Base-by-base conservation (phyloP, 2,329 filamentous ascomycete species). In the Dactylonectria estremocensis region DNA sequence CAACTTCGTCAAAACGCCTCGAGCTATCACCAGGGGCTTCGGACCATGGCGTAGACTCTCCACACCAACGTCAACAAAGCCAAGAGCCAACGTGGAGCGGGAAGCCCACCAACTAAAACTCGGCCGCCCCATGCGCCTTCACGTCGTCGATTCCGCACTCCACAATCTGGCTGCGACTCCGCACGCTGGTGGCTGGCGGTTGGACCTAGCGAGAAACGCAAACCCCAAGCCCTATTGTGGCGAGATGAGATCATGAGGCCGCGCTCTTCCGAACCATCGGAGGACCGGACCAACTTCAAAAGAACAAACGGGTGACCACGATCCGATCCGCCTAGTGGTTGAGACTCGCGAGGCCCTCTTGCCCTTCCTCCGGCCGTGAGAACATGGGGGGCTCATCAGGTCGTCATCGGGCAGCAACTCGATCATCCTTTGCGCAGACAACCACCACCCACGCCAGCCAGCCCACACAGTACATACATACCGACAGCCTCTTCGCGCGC, bases 381-480 rank as follows among this genome's bases (percentile, higher is more conserved):
- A 68, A 68, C 62, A 64, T 62, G 49, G 67, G 55, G 66, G 57
- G 50, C 64, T 58, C 60, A 70, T 76, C 63, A 70, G 75, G 75
- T 77, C 64, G 75, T 74, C 71, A 76, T 77, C 66, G 72, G 75
- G 75, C 75, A 77, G 62, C 75, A 74, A 77, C 66, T 72, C 67
- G 62, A 68, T 69, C 71, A 67, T 68, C 61, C 66, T 73, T 7
- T 33, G 43, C 58, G 40, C 49, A 64, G 57, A 52, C 57, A 35
- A 56, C 57, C 48, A 57, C 59, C 59, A 62, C 59, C 37, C 35
- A 57, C 33, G 50, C 50, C 40, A 43, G 40, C 48, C 40, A 50
- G 37, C 37, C 45, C n/a, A 55, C 24, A n/a, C 45, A 37, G 35
- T 16, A 22, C 54, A 43, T 31, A 59, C 58, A 52, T 60, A 55